Base-by-base conservation (phyloP, 768 basidiomycete genomes). In the Butyriboletus loyo region DNA sequence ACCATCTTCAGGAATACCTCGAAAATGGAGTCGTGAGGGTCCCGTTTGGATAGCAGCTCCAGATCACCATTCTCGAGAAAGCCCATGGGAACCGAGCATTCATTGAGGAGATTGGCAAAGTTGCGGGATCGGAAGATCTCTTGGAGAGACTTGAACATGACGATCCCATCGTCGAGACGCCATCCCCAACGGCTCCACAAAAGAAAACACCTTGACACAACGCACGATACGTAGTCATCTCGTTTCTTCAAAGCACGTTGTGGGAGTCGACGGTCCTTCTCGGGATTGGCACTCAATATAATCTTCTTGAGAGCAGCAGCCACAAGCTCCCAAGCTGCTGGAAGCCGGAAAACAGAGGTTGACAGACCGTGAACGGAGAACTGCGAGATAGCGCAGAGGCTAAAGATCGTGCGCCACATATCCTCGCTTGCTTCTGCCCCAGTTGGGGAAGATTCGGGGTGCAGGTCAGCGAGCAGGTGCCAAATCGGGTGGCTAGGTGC, bases 1-100 rank as follows among this genome's bases (percentile, higher is more conserved):
- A 94, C 75, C 49, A 97, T 76, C 66, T 93, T 92, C 40, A 96
- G 74, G 63, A 93, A 89, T 7, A 89, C 65, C n/a, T 81, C 77
- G 62, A 87, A 94, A 1, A 88, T 81, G 2, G 87, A 83, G 60
- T 96, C 94, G 17, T 68, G 66, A 17, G 70, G 67, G 25, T 83
- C 77, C 45, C 75, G 73, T 19, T 73, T 67, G 17, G 73, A 73
- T 6, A 91, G 75, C 11, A 84, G 69, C 3, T 70, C 68, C 63
- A 83, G 72, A 58, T 89, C 76, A 40, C 75, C 72, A 6, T 79
- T 58, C 41, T 78, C 73, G 58, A 91, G 75, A 69, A 92, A 97
- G 19, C 71, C 69, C 19, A 93, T 89, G 60, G 86, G 91, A 54
- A 87, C 86, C 34, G 78, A 60, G 40, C 64, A 59, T 69, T 88